Base-by-base conservation (phyloP, 139 green algal genomes). In the Monoraphidium neglectum region DNA sequence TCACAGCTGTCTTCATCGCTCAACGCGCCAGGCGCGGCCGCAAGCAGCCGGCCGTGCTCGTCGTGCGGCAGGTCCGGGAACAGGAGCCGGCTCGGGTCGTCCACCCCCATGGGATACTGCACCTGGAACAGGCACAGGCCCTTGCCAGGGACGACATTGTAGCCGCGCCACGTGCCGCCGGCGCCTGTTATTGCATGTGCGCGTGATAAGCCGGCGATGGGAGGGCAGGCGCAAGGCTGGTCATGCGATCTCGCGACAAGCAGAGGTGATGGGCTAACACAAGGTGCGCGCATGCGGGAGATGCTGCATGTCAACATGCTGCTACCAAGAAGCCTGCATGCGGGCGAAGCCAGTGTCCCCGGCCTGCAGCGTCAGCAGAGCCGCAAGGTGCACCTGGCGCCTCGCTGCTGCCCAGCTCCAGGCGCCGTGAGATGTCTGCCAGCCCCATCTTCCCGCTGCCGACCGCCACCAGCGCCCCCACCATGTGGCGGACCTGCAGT, bases 401-500 rank as follows among this genome's bases (percentile, higher is more conserved):
- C 37, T 59, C 51, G 32, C 38, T 69, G 60, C 36, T 75, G 30
- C 80, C 80, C 5, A 86, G 3, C 37, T 78, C 77, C 40, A 88
- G 78, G 26, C 62, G 56, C 10, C 35, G 2, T 0, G 35, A 4
- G 10, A 87, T 62, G 5, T 70, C 33, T 0, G 60, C 37, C 4
- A 56, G 2, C 0, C 53, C 26, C 47, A 91, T 64, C 13, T 37
- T 65, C 0, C 81, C 83, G 13, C 76, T 21, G 10, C 82, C 86
- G 16, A 92, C 77, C 21, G 83, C 78, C 54, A 93, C 49, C 61
- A 92, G 78, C 30, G 79, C 82, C 28, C 90, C 87, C 0, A 85
- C 81, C 89, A 97, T 95, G 83, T 97, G 93, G 4, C 92, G 87
- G 30, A 95, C 91, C 77, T 51, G 43, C 8, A 8, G 43, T 51